These are phyloP conservation scores for Ustanciosporium gigantosporum DNA, from an alignment of 1,284 basidiomycete genomes.

Conservation along the genomic window DNA sequence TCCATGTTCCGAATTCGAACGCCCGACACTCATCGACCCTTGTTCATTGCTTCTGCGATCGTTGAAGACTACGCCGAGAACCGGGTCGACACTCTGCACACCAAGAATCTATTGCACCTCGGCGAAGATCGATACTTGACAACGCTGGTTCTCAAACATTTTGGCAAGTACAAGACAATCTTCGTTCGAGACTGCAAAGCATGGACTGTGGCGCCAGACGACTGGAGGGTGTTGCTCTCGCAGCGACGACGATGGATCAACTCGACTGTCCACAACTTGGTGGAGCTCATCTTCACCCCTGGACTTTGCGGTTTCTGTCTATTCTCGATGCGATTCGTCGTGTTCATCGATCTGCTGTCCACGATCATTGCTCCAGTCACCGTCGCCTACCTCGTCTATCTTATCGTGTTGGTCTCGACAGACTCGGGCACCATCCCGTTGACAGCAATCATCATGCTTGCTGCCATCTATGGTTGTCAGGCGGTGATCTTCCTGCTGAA, in stretches of 20 bases:
- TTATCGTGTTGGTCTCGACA: constrained; percentile 52
- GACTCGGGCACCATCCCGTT: constrained; percentile 47
- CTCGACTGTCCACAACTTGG: constrained; percentile 95
- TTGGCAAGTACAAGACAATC: constrained; percentile 73
- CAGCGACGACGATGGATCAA: constrained; percentile 99
- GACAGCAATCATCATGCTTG: constrained; percentile 86
- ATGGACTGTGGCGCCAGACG: constrained; percentile 65
- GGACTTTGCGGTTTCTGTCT: constrained; percentile 90
- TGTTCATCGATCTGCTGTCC: constrained; percentile 82
- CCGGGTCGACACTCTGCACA: constrained; percentile 93
- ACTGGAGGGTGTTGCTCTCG: constrained; percentile 91
- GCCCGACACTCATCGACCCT: constrained; percentile 59
- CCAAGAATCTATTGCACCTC: constrained; percentile 82
- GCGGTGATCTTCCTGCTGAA: constrained; percentile 61
- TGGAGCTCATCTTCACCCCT: constrained; percentile 86
- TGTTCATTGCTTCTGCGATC: constrained; percentile 74
- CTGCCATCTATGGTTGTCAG: constrained; percentile 79
- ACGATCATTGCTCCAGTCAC: constrained; percentile 88
- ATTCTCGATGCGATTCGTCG: constrained; percentile 95
- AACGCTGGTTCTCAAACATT: constrained; percentile 81
- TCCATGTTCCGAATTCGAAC: constrained; percentile 60
- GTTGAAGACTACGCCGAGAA: constrained; percentile 94
- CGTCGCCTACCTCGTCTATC: constrained; percentile 72
- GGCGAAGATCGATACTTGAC: constrained; percentile 99
- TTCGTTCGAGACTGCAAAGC: constrained; percentile 92